These are phyloP conservation scores for Avena insularis DNA, from an alignment of 176 grass and related monocot genomes.

Conservation along the genomic window DNA sequence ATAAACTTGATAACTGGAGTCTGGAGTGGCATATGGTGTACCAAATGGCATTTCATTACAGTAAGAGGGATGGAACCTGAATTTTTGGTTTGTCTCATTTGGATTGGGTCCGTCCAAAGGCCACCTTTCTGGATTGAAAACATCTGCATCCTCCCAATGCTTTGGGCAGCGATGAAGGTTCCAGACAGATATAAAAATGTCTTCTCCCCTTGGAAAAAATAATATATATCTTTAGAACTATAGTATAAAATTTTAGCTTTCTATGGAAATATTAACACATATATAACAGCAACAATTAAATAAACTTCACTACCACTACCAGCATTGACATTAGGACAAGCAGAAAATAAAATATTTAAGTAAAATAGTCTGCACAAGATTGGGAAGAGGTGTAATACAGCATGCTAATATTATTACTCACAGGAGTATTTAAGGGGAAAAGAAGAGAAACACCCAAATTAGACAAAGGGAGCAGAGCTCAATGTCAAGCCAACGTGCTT, in stretches of 20 bases:
- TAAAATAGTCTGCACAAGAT: neutral
- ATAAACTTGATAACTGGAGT: conserved; percentile 1
- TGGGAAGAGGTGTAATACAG: conserved; percentile 19
- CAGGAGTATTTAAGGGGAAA: neutral
- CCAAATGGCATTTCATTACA: conserved; percentile 9
- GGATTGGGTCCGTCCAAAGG: conserved; percentile 93
- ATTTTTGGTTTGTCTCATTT: conserved; percentile 98
- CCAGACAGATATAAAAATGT: conserved; percentile 98
- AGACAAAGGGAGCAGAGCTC: conserved; percentile 10
- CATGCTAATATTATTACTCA: neutral
- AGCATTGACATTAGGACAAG: conserved; percentile 13
- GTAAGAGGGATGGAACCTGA: conserved; percentile 67
- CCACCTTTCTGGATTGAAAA: conserved; percentile 98
- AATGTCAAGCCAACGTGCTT: neutral
- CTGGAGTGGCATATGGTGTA: neutral
- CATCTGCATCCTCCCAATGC: conserved; percentile 87
- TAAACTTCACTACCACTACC: neutral
- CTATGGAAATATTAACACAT: neutral
- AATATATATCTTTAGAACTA: neutral
- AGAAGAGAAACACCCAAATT: neutral
- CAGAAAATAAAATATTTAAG: neutral
- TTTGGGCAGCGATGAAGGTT: conserved; percentile 89
- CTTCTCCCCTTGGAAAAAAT: conserved; percentile 66
- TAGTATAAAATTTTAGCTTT: neutral
- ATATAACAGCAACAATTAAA: neutral